Percentiles rank a stretch among this genome's conserved stretches.
These are phyloP conservation scores for Astrephomene gubernaculifera DNA, from an alignment of 139 green algal species.

Conservation along the genomic window DNA sequence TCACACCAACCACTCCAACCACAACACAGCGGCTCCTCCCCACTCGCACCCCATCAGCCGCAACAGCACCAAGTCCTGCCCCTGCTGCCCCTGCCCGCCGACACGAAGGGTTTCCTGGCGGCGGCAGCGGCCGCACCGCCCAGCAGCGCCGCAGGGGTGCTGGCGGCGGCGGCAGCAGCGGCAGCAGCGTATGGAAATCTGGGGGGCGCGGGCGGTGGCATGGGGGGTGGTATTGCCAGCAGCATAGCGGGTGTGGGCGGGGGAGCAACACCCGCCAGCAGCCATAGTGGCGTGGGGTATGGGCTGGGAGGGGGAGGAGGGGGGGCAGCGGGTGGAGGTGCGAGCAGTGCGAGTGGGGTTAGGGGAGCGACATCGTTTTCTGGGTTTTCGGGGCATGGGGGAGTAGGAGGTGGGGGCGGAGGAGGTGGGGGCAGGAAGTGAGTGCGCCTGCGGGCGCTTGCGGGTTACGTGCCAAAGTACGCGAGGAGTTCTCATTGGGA, in stretches of 20 bases:
- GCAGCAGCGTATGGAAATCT: neutral
- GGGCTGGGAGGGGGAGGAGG: neutral
- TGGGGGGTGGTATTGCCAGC: neutral
- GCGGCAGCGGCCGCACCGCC: neutral
- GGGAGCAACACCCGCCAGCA: neutral
- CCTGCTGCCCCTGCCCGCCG: constrained; percentile 15
- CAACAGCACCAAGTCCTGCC: neutral
- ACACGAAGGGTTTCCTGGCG: neutral
- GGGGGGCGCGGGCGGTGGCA: neutral
- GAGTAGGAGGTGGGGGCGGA: too few species aligned
- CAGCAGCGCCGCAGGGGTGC: neutral
- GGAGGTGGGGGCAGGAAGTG: too few species aligned
- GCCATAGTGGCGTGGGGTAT: neutral
- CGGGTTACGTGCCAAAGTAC: too few species aligned
- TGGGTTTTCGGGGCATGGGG: too few species aligned
- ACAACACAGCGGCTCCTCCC: too few species aligned
- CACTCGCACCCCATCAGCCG: neutral
- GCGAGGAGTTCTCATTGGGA: too few species aligned
- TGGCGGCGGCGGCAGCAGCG: neutral
- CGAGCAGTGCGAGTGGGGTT: constrained; percentile 11
- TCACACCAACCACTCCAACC: too few species aligned
- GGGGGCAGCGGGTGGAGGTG: neutral
- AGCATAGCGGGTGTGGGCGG: neutral
- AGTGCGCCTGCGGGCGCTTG: too few species aligned
- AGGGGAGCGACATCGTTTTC: neutral